A percentile compares a stretch with the other conserved stretches of the same genome.
Conservation (phyloP, 75 land plant genomes). For the Sequoia sempervirens region DNA sequence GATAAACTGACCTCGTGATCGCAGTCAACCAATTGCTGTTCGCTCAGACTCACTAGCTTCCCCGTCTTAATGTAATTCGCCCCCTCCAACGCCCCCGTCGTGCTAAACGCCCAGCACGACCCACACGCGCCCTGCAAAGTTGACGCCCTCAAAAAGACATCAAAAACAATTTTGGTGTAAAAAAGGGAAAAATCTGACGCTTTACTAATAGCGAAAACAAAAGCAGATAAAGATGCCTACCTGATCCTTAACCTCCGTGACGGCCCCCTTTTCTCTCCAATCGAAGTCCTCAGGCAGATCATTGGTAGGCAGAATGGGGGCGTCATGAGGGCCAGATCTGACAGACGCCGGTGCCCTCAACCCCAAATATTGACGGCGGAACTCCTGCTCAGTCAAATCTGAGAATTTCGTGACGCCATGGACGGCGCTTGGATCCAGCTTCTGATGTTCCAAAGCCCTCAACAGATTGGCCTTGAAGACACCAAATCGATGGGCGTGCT, state of each 20-base stretch:
- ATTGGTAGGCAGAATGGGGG: slow-evolving; percentile 17
- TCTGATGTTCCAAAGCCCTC: slow-evolving; percentile 42
- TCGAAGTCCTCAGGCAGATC: slow-evolving; percentile 40
- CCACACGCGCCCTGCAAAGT: slow-evolving; percentile 69
- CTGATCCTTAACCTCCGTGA: slow-evolving; percentile 48
- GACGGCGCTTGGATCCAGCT: slow-evolving; percentile 33
- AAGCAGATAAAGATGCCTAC: background rate
- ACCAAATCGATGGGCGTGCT: slow-evolving; percentile 30
- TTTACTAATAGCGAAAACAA: background rate
- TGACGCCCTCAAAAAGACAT: background rate
- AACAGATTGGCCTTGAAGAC: slow-evolving; percentile 35
- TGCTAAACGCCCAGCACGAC: slow-evolving; percentile 94
- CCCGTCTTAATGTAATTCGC: slow-evolving; percentile 76
- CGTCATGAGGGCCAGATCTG: background rate
- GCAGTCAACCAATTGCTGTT: slow-evolving; percentile 94
- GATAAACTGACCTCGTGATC: slow-evolving; percentile 65
- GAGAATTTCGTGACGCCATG: slow-evolving; percentile 49
- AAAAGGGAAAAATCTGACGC: background rate
- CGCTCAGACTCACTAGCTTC: slow-evolving; percentile 76
- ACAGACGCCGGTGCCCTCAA: slow-evolving; percentile 4
- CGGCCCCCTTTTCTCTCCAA: slow-evolving; percentile 54
- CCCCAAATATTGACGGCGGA: slow-evolving; percentile 22
- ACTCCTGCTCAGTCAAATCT: slow-evolving; percentile 45
- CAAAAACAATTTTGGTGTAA: background rate
- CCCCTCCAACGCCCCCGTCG: slow-evolving; percentile 84